Evolutionary conservation across 2,329 filamentous ascomycete species (phyloP), one percentile per base, ranked within the genome.

Genomic region (Cladophialophora psammophila): DNA sequence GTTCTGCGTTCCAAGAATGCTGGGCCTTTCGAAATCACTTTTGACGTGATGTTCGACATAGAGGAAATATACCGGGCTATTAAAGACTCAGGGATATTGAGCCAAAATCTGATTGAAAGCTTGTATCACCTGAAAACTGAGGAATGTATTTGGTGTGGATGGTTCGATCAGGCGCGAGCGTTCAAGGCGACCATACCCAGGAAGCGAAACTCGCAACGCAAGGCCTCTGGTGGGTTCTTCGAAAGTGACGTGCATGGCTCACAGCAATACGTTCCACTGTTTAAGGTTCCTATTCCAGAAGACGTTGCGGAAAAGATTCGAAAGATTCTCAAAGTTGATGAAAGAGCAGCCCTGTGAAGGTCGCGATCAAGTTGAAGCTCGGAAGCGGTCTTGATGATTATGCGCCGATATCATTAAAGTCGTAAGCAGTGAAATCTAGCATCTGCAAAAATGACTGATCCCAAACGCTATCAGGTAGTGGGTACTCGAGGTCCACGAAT

Each of bases 31-130:
- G 38, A 60, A 26, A 31, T 60, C 40, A 60, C 57, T 9, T 60
- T 60, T 35, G 40, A 60, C 20, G 42, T 59, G 6, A 60, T 60
- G 5, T 60, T 60, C 32, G 40, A 50, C 38, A 15, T 9, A 4
- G 7, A 20, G 15, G 20, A 59, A 26, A 12, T 59, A 32, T 45
- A 45, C 40, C 15, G n/a, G 9, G 54, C 81, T 67, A 54, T 76
- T 15, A 50, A 60, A 50, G 15, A 5, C 26, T 50, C 31, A 13
- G 57, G 40, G n/a, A n/a, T 60, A 1, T n/a, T 60, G n/a, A 50
- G 8, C n/a, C 20, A 34, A 31, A n/a, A 32, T 0, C n/a, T 34
- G 42, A 34, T 50, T 10, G 57, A 48, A 2, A 34, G 13, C 7
- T 10, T 45, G 20, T 59, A 31, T 20, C 5, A 32, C 8, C 36